Evolutionary conservation across 164 flowering plant species (phyloP).

Genomic region (Pachysandra terminalis): DNA sequence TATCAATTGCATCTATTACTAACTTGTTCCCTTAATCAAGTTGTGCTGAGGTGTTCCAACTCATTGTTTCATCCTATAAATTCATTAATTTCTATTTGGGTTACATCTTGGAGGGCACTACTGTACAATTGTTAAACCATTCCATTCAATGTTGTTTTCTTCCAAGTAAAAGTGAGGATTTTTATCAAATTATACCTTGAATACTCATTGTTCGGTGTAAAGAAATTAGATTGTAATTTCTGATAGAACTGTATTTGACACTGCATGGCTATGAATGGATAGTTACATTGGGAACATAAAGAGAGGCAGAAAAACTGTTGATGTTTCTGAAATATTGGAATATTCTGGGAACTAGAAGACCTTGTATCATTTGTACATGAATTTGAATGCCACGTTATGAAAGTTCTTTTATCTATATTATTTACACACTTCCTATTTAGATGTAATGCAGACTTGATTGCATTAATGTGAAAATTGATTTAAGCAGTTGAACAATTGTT

Average conservation of each 20-base stretch:
- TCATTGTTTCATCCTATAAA: too few species aligned
- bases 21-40: too few species aligned
- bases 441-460: not conserved
- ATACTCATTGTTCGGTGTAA: not conserved
- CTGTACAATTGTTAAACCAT: too few species aligned
- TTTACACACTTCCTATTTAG: not conserved
- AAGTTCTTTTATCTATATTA: not conserved
- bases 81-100: too few species aligned
- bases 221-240: not conserved
- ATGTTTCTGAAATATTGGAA: not conserved
- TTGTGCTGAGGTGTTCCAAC: too few species aligned
- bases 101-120: too few species aligned
- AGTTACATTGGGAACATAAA: not conserved
- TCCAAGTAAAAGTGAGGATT: too few species aligned
- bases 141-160: not conserved
- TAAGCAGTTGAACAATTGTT: conserved; percentile 14
- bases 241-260: not conserved
- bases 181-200: too few species aligned
- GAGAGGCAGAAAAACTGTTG: not conserved
- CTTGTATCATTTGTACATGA: not conserved
- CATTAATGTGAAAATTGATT: conserved; percentile 3
- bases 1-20: too few species aligned
- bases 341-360: not conserved
- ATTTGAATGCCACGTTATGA: not conserved
- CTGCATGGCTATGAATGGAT: not conserved